Evolutionary conservation across 768 basidiomycete species (phyloP), one percentile per base, ranked within the genome.

Genomic region (Cystobasidium onofrii): DNA sequence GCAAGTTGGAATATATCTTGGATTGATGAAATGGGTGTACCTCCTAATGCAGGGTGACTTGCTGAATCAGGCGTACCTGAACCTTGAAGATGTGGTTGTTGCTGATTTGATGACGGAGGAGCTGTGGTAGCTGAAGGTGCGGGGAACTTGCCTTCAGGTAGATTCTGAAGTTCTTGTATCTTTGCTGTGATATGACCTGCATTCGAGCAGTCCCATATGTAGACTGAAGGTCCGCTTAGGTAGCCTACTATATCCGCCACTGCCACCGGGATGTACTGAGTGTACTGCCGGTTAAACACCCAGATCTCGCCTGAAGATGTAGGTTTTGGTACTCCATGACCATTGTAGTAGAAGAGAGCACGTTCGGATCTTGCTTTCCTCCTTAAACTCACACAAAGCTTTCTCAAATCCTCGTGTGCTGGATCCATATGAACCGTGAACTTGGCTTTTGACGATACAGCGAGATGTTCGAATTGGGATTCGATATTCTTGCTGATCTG

Each of bases 201-300:
- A n/a, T 91, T 91, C 1, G 92, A 94, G 80, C 94, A 97, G 80
- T 99, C 96, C 96, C 96, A 99, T 67, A 99, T 91, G 80, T 94
- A 98, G 33, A 98, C 91, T 34, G 90, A 91, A 0, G 96, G 96
- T 0, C 92, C 90, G 6, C 92, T 92, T 2, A 98, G 83, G 92
- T 93, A 97, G 23, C 84, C 86, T 80, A 98, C 94, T 18, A 99
- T 85, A 77, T 99, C 96, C 81, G 89, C 89, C 52, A 99, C 84
- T 20, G 92, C 93, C 13, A 98, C 90, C 0, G 96, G 96, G 74
- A 98, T 98, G 80, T 99, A 99, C 81, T 99, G 95, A 0, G 96
- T 97, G 81, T 98, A 98, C 77, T 87, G 90, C 78, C 88, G 85
- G 81, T 99, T 98, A 84, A 99, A 99, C 71, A 96, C 94, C 96